phyloP scores from a whole-genome alignment of 106 monocot species.

The Agapanthus africanus region DNA sequence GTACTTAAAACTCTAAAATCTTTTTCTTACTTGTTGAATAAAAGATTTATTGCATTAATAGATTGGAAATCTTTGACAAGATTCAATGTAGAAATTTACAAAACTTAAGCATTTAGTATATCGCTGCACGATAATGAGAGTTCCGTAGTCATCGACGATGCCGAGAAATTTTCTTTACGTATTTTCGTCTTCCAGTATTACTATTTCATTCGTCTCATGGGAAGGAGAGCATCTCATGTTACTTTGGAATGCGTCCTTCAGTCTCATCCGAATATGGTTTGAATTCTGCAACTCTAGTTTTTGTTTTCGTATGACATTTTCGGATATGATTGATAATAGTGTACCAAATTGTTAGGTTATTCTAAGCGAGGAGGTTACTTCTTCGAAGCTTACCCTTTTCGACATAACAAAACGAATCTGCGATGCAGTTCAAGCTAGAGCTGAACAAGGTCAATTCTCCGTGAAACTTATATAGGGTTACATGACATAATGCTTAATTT shows the following conservation, averaged over 20 bases:
- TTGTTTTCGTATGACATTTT: no score
- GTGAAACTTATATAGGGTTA: no score
- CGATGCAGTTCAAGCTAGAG: slow-evolving; percentile 54
- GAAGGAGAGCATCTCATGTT: slow-evolving; percentile 74
- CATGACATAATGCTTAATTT: no score
- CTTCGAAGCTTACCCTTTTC: slow-evolving; percentile 50
- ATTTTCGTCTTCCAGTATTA: slow-evolving; percentile 81
- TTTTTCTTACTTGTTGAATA: neutral
- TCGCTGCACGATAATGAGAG: no score
- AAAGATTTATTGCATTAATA: no score
- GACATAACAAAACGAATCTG: slow-evolving; percentile 50
- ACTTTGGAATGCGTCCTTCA: slow-evolving; percentile 77
- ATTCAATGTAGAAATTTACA: no score
- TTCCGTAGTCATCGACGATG: no score
- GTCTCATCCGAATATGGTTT: slow-evolving; percentile 75
- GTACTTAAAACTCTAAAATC: neutral
- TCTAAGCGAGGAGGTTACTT: slow-evolving; percentile 54
- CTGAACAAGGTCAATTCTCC: slow-evolving; percentile 28
- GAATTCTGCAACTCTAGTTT: neutral
- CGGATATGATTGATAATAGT: no score
- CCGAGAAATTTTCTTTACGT: no score
- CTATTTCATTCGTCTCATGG: slow-evolving; percentile 83
- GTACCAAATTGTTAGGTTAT: slow-evolving; percentile 66
- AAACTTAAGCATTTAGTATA: no score
- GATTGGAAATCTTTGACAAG: no score